Conservation (phyloP, 164 flowering plant species). For the Platanus orientalis region DNA sequence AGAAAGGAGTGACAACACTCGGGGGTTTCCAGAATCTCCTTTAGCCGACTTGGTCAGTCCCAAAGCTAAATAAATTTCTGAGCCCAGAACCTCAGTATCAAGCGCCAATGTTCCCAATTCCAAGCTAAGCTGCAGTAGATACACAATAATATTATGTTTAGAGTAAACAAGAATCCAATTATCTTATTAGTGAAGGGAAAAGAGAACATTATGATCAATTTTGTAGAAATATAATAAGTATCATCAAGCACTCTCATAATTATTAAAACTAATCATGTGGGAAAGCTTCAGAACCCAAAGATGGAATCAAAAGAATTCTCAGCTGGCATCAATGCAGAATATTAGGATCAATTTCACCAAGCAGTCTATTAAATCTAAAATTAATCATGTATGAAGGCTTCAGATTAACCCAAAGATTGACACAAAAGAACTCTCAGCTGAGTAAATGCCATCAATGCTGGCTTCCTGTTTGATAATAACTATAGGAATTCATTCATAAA, state of each 20-base stretch:
- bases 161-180: neutral
- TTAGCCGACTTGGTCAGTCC: constrained; percentile 46
- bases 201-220: no score
- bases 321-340: no score
- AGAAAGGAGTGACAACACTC: constrained; percentile 49
- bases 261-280: no score
- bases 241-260: no score
- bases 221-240: no score
- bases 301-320: neutral
- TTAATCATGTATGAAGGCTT: no score
- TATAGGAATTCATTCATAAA: no score
- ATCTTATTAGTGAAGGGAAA: neutral
- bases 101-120: constrained; percentile 42
- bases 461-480: neutral
- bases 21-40: constrained; percentile 41
- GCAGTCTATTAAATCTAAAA: no score
- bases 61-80: constrained; percentile 39
- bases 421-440: neutral
- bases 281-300: no score
- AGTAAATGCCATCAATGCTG: neutral
- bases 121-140: constrained; percentile 14
- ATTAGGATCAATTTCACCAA: no score
- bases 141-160: neutral
- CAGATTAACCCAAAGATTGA: no score
- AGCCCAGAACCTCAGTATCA: constrained; percentile 26